Percentiles rank a stretch among this genome's conserved stretches.
phyloP scores from a whole-genome alignment of 2,329 filamentous ascomycete genomes.

The Ascochyta rabiei region DNA sequence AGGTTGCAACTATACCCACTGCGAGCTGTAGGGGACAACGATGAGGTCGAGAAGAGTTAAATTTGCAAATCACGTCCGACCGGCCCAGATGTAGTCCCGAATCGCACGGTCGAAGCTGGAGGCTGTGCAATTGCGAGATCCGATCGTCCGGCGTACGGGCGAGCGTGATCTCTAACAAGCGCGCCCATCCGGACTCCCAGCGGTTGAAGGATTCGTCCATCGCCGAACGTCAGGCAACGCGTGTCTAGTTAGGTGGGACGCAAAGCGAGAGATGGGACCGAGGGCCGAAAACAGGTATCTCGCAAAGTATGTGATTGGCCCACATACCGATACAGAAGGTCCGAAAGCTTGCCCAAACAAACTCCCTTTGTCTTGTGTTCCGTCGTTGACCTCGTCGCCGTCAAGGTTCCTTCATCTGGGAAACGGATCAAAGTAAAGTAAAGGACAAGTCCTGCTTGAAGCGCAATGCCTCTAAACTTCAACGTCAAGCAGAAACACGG shows the following conservation, averaged over 20 bases:
- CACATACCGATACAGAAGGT: conserved; percentile 4
- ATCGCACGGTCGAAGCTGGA: conserved; percentile 2
- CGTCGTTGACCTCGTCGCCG: neutral
- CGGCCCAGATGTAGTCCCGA: neutral
- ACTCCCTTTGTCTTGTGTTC: neutral
- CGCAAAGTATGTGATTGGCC: conserved; percentile 5
- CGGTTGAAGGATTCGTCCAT: too few species aligned
- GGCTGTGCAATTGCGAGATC: neutral
- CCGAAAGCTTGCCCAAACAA: conserved; percentile 12
- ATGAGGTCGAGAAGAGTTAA: neutral
- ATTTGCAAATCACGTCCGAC: conserved; percentile 1
- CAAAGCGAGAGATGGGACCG: neutral
- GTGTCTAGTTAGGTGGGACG: neutral
- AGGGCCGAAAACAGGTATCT: conserved; percentile 1
- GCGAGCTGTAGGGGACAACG: neutral
- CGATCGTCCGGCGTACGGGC: neutral
- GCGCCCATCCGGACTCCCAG: conserved; percentile 3
- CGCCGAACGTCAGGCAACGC: too few species aligned
- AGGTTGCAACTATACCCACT: neutral
- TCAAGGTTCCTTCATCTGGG: neutral
- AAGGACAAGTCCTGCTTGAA: neutral
- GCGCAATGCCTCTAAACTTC: conserved; percentile 17
- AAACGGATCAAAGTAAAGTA: neutral
- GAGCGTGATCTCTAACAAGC: conserved; percentile 2
- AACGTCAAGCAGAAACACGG: conserved; percentile 8